Percentiles rank a stretch among this genome's conserved stretches.
These are phyloP conservation scores for Sisymbrium altissimum DNA, from an alignment of 345 rosid genomes.

Conservation along the genomic window DNA sequence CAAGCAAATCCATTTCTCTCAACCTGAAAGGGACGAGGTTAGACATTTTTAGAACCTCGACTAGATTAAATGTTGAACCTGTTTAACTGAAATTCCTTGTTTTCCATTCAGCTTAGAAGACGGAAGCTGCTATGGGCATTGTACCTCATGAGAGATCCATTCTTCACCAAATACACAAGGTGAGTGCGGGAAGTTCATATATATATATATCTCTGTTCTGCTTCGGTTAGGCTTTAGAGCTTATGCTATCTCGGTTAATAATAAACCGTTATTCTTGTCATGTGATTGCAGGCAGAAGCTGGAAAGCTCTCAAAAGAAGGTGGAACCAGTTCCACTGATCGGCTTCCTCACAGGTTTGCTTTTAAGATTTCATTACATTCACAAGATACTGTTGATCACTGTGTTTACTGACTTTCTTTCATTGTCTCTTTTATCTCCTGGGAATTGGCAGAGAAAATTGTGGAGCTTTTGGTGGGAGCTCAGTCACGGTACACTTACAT, in stretches of 20 bases:
- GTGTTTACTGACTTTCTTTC: not conserved
- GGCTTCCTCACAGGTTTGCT: slow-evolving; percentile 69
- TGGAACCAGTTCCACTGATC: slow-evolving; percentile 68
- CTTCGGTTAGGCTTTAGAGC: not conserved
- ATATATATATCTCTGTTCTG: not conserved
- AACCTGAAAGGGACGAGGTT: slow-evolving; percentile 74
- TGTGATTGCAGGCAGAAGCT: slow-evolving; percentile 63
- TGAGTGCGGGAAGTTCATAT: not conserved
- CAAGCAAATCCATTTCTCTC: slow-evolving; percentile 44
- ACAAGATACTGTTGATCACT: not conserved
- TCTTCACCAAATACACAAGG: slow-evolving; percentile 87
- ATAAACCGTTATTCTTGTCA: not conserved
- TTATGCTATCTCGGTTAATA: not conserved
- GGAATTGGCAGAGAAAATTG: slow-evolving; percentile 64
- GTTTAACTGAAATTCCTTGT: slow-evolving; percentile 14
- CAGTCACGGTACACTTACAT: slow-evolving; percentile 89
- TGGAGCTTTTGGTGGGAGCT: slow-evolving; percentile 83
- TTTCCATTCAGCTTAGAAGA: slow-evolving; percentile 57
- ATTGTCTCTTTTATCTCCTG: not conserved
- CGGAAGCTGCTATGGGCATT: slow-evolving; percentile 89
- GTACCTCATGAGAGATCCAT: slow-evolving; percentile 94
- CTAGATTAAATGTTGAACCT: not conserved
- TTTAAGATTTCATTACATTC: not conserved
- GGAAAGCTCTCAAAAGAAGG: slow-evolving; percentile 51
- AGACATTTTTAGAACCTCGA: not conserved